Conservation (phyloP, 2,329 filamentous ascomycete genomes). For the Pseudogymnoascus sp. region DNA sequence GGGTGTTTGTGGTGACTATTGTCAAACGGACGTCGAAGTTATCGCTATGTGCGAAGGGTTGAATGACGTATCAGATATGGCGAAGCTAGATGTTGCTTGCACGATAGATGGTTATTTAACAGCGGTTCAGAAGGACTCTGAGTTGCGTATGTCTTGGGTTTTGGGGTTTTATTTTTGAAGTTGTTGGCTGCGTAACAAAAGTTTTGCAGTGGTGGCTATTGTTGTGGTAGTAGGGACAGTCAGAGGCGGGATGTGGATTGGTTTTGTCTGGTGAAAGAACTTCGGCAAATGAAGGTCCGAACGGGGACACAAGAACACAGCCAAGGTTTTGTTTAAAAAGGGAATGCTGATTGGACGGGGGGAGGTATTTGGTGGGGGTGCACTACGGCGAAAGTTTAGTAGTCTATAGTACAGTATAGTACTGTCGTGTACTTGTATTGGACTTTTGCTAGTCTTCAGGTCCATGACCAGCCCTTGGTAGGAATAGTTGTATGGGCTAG, state of each 20-base stretch:
- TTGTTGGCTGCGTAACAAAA: slow-evolving; percentile 1
- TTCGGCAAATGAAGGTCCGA: slow-evolving; percentile 5
- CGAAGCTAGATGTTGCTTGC: background rate
- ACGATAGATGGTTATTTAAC: background rate
- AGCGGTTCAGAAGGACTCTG: slow-evolving; percentile 9
- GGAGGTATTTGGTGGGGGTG: background rate
- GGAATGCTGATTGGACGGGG: background rate
- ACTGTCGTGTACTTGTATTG: background rate
- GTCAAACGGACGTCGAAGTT: background rate
- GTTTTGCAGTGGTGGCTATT: slow-evolving; percentile 7
- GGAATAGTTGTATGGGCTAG: background rate
- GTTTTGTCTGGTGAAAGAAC: slow-evolving; percentile 1
- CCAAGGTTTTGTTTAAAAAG: background rate
- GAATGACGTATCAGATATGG: slow-evolving; percentile 1
- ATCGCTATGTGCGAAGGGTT: background rate
- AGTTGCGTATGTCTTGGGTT: background rate
- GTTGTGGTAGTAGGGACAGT: background rate
- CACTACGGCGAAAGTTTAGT: background rate
- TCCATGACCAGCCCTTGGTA: background rate
- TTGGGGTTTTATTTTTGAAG: background rate
- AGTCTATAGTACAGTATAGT: background rate
- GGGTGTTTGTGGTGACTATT: background rate
- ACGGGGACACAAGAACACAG: background rate
- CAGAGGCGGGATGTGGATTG: slow-evolving; percentile 7
- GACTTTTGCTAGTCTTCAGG: background rate